Evolutionary conservation across 2,329 filamentous ascomycete genomes (phyloP), one percentile per base, ranked within the genome.

Genomic region (Venturia pyrina): DNA sequence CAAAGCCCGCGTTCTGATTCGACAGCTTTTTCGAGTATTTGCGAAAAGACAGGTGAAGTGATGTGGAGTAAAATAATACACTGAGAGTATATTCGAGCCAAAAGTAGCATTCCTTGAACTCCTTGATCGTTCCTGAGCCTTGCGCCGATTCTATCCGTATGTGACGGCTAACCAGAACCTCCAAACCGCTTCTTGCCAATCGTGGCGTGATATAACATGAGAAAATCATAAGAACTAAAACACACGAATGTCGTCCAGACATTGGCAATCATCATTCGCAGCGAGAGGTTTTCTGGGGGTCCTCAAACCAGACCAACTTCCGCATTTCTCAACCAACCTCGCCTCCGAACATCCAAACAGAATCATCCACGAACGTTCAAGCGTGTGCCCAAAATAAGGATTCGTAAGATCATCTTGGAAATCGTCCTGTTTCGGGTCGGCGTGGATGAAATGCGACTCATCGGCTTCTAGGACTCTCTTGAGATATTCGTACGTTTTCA

Each of bases 401-500:
- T 65, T 62, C n/a, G 37, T 48, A 32, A 43, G 24, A 24, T 61
- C 57, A n/a, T 65, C 64, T n/a, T 48, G 24, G 24, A 65, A 65
- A 13, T 8, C n/a, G 15, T 48, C 53, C 40, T 65, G 64, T 32
- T 46, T 34, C 13, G 53, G 57, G 43, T 65, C 64, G 24, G 32
- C 44, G 43, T 65, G 64, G 11, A 65, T 65, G 57, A 62, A 62
- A 28, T 61, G 57, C 19, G 32, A 24, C 37, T 32, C 24, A 15
- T 62, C 64, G 6, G 64, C 46, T 28, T 65, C 64, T 11, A 65
- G 21, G 5, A 62, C 44, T n/a, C 46, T 34, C 21, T 62, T 61
- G n/a, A 65, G 56, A n/a, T 65, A 65, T 32, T 77, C 68, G 66
- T 77, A 80, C 19, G 78, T 68, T 6, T 62, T 63, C 62, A 72